Base-by-base conservation (phyloP, 306 rosid species). In the Inga oerstediana region DNA sequence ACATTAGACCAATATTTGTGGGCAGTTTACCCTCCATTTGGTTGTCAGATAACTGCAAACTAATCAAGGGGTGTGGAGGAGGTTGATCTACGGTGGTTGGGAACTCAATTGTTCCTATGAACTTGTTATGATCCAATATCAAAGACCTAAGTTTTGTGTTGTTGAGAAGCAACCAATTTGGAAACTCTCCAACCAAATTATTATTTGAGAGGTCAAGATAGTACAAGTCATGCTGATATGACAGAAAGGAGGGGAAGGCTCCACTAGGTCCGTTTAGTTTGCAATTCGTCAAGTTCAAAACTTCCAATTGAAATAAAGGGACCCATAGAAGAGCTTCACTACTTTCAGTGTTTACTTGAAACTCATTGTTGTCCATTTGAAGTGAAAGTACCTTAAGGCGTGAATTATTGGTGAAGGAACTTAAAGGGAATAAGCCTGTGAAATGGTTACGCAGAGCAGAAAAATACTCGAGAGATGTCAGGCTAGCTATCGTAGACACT, bases 351-450 rank as follows among this genome's bases (percentile, higher is more conserved):
- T 69, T 27, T 2, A 69, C 74, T 39, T 69, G 74, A 69, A 69
- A 69, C 14, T 39, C 14, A 20, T 3, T 39, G 27, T 0, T 19
- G 4, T 1, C 0, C 74, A 69, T 69, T 39, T 39, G 15, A 69
- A 69, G 74, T 69, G 74, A 22, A 12, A 69, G 27, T 69, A 39
- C 74, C 51, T 69, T 69, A 20, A 69, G 74, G 3, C n/a, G 27
- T 39, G 49, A 9, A 10, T 69, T 39, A 39, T 69, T 69, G 75
- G 17, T 13, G 9, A 43, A 71, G 56, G 75, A 43, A 4, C 35
- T 44, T 37, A 69, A 69, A 37, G 74, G 32, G 74, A 69, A 69
- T 37, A 41, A 19, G 74, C 74, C 49, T 69, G 39, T n/a, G 32
- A 69, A 39, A 69, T 17, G 0, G 49, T 37, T 69, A 41, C 2